phyloP scores from a whole-genome alignment of 1,284 basidiomycete species.

The Athelia sp. region DNA sequence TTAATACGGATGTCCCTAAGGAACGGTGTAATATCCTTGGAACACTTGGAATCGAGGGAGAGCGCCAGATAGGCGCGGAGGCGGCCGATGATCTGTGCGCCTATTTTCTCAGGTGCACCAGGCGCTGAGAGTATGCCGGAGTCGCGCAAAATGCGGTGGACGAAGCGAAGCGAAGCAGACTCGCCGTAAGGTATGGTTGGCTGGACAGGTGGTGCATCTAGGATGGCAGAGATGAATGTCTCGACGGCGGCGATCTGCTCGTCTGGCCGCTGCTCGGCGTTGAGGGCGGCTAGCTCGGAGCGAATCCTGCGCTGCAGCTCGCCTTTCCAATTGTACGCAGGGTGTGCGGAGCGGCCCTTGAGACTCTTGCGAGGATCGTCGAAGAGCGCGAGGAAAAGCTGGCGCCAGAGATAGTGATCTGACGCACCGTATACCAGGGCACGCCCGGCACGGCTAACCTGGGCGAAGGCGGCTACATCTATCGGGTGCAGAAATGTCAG shows the following conservation, averaged over 20 bases:
- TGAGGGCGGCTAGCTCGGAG: constrained; percentile 28
- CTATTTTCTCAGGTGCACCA: constrained; percentile 16
- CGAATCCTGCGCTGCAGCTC: constrained; percentile 35
- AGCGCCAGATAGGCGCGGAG: constrained; percentile 40
- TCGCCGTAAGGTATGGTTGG: constrained; percentile 14
- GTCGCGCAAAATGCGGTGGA: constrained; percentile 28
- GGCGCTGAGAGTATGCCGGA: constrained; percentile 28
- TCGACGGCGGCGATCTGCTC: constrained; percentile 34
- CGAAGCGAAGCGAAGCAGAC: constrained; percentile 37
- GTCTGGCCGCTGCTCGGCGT: constrained; percentile 15
- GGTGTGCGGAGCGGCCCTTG: constrained; percentile 8
- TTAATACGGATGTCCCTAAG: constrained; percentile 33
- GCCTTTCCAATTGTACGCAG: constrained; percentile 31
- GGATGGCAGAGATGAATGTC: constrained; percentile 37
- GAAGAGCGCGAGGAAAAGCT: constrained; percentile 53
- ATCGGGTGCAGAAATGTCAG: constrained; percentile 47
- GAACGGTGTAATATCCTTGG: constrained; percentile 19
- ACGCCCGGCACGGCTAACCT: constrained; percentile 42
- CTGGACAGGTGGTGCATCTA: constrained; percentile 31
- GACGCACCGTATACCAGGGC: constrained; percentile 40
- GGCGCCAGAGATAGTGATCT: constrained; percentile 61
- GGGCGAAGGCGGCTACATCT: constrained; percentile 52
- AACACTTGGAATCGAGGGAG: constrained; percentile 23
- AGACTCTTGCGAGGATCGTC: constrained; percentile 47
- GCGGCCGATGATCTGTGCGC: constrained; percentile 20